Conservation (phyloP, 2,329 filamentous ascomycete species). For the Alternaria novae-zelandiae region DNA sequence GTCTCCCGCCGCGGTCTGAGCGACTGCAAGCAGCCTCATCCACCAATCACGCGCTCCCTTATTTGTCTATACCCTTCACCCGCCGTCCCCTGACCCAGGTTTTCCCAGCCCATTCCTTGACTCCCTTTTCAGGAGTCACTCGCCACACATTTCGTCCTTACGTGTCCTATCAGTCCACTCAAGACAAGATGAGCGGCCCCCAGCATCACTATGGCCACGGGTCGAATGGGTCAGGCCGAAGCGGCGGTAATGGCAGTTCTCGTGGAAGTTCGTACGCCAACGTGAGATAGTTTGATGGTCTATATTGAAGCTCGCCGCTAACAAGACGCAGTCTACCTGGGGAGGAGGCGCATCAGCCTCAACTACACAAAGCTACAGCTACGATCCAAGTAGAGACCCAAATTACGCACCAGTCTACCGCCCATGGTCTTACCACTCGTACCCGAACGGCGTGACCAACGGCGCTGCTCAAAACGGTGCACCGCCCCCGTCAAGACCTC, state of each 20-base stretch:
- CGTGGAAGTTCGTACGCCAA: neutral
- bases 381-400: neutral
- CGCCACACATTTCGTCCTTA: neutral
- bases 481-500: neutral
- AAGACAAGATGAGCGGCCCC: neutral
- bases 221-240: neutral
- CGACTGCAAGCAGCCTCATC: too few relatives aligned
- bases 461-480: too few relatives aligned
- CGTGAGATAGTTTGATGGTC: neutral
- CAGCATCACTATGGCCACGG: neutral
- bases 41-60: neutral
- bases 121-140: neutral
- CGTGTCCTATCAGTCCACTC: neutral
- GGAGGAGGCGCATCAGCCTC: neutral
- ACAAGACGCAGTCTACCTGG: neutral
- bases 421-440: neutral
- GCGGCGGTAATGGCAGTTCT: neutral
- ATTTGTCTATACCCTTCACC: neutral
- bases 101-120: neutral
- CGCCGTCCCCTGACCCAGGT: neutral
- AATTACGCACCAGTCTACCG: too few relatives aligned
- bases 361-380: neutral
- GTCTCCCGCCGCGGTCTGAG: too few relatives aligned
- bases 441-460: neutral
- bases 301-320: neutral